A percentile compares a stretch with the other conserved stretches of the same genome.
Evolutionary conservation across 371 early-diverging fungal genomes (phyloP).

Genomic region (Mortierella sp.): DNA sequence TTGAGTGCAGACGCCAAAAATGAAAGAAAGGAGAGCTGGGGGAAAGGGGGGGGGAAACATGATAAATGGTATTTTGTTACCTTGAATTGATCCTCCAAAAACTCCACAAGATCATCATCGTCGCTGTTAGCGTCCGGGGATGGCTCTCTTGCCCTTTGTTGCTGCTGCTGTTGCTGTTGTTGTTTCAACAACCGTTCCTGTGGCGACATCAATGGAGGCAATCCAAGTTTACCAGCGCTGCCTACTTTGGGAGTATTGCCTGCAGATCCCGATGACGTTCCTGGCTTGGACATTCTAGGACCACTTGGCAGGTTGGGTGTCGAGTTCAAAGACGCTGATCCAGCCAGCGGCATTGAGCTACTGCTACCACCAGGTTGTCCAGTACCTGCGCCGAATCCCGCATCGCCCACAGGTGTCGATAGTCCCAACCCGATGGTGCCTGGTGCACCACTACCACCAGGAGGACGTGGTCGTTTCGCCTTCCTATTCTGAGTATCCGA

Average conservation of each 20-base stretch:
- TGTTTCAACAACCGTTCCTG: slow-evolving; percentile 34
- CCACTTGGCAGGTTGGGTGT: slow-evolving; percentile 19
- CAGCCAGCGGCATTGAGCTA: neutral
- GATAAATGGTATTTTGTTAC: slow-evolving; percentile 9
- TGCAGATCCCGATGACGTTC: slow-evolving; percentile 11
- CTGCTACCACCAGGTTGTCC: neutral
- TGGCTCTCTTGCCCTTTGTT: slow-evolving; percentile 9
- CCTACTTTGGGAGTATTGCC: slow-evolving; percentile 41
- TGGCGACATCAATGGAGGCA: slow-evolving; percentile 30
- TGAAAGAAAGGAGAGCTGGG: neutral
- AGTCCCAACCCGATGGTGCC: slow-evolving; percentile 45
- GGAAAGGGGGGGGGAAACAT: too few relatives aligned
- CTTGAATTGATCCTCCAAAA: slow-evolving; percentile 37
- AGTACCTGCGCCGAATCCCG: slow-evolving; percentile 13
- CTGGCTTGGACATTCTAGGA: slow-evolving; percentile 24
- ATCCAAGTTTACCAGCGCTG: slow-evolving; percentile 4
- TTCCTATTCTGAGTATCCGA: slow-evolving; percentile 17
- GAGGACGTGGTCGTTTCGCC: slow-evolving; percentile 14
- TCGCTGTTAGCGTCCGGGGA: slow-evolving; percentile 28
- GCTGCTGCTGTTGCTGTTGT: slow-evolving; percentile 34
- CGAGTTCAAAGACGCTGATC: slow-evolving; percentile 10
- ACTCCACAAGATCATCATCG: slow-evolving; percentile 45
- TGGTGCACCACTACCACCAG: slow-evolving; percentile 1
- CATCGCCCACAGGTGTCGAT: slow-evolving; percentile 29
- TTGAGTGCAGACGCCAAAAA: neutral